Evolutionary conservation across 2,329 filamentous ascomycete species (phyloP), one percentile per base, ranked within the genome.

Genomic region (Fusarium anguioides): DNA sequence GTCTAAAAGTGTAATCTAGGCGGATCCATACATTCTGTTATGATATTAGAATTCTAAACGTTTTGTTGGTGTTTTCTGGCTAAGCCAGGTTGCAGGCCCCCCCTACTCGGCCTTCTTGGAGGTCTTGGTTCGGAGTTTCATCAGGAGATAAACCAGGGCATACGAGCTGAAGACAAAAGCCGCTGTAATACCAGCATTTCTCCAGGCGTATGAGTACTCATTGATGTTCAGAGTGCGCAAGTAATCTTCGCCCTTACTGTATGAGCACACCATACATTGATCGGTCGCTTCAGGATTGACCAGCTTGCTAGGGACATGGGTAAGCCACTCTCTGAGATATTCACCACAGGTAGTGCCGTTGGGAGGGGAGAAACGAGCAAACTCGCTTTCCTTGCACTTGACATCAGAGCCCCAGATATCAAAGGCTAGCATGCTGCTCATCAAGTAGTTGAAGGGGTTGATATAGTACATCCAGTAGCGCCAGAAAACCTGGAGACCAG

Each of bases 401-500:
- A 89, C 78, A 0, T 81, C 71, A 0, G 75, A 69, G 29, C 79
- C 83, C 80, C 81, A 87, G 8, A 84, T 60, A 17, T 76, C 78
- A 50, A 89, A 87, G 1, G 81, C 79, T 8, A 89, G 75, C 77
- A 89, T 80, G 27, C 80, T 80, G 6, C 84, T 83, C 76, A 89
- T 86, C 6, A 89, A 77, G 59, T 89, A 89, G 77, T 85, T 87
- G 79, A 88, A 89, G 0, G 86, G 87, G 68, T 89, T 86, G 17
- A 87, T 72, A 50, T 80, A 88, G 77, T 88, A 89, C 7, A 90
- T 84, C 87, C 88, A 91, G 66, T 84, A 84, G 23, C 81, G 79
- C 91, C 91, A 94, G 76, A 93, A 93, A 1, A 76, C 69, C 10
- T 87, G 85, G 21, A 94, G 82, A 24, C 84, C 82, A 0, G 71